Conservation (phyloP, 139 green algal species). For the Chlamydomonas sp. region DNA sequence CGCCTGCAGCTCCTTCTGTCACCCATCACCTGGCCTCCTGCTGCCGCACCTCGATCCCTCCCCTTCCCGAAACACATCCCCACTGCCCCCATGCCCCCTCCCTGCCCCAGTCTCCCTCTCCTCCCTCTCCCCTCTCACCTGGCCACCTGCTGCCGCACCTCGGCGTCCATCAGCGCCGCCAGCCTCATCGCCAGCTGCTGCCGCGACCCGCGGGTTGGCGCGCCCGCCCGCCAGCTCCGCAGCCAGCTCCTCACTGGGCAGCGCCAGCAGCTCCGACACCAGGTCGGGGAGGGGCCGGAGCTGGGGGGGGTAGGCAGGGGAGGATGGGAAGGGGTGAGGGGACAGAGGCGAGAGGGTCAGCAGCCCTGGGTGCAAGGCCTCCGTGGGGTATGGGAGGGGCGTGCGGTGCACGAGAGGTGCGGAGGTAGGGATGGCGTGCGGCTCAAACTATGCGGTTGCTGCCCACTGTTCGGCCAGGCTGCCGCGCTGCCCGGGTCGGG, state of each 20-base stretch:
- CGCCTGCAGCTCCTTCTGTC: no score
- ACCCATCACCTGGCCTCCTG: not conserved
- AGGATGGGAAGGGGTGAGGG: not conserved
- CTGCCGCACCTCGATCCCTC: not conserved
- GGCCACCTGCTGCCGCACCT: not conserved
- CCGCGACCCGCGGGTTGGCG: not conserved
- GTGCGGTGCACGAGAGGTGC: not conserved
- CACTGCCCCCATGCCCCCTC: not conserved
- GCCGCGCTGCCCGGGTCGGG: no score
- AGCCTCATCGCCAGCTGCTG: not conserved
- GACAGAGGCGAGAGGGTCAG: not conserved
- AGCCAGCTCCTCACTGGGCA: not conserved
- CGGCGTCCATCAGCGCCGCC: constrained; percentile 25
- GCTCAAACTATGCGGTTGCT: no score
- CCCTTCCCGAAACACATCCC: not conserved
- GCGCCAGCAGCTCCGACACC: not conserved
- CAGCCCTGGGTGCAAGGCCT: not conserved
- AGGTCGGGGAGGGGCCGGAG: not conserved
- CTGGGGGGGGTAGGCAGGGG: not conserved
- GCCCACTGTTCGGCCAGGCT: no score
- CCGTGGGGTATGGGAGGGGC: not conserved
- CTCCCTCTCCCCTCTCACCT: not conserved
- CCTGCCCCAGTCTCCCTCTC: not conserved
- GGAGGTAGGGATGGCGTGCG: no score
- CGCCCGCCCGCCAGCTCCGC: not conserved